Evolutionary conservation across 371 early-diverging fungal species (phyloP).

Genomic region (Catenaria anguillulae): DNA sequence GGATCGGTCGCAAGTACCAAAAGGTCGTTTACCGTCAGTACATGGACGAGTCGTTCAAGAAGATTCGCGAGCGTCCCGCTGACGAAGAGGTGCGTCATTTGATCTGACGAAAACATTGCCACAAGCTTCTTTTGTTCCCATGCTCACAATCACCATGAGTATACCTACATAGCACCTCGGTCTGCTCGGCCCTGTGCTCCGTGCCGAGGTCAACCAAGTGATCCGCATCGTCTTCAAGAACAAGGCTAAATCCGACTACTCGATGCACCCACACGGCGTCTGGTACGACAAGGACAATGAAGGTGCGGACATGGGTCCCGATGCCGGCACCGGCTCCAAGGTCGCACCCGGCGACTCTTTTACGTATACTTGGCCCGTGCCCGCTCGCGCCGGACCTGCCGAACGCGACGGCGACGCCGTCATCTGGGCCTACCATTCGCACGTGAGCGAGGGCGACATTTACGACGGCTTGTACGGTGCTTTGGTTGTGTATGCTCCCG

Average conservation of each 20-base stretch:
- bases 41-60: conserved; percentile 21
- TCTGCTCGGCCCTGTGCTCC: conserved; percentile 29
- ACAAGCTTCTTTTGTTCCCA: no score
- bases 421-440: conserved; percentile 30
- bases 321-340: conserved; percentile 6
- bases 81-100: background rate
- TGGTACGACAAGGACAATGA: conserved; percentile 7
- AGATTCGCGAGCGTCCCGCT: conserved; percentile 20
- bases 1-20: conserved; percentile 26
- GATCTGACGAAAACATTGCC: no score
- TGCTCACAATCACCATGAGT: no score
- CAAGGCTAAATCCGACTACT: conserved; percentile 23
- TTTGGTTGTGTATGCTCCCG: conserved; percentile 27
- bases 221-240: conserved; percentile 27
- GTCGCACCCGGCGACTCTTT: conserved; percentile 22
- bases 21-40: conserved; percentile 30
- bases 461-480: conserved; percentile 31
- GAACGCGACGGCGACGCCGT: conserved; percentile 19
- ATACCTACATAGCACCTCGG: conserved; percentile 16
- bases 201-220: conserved; percentile 35
- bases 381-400: conserved; percentile 11
- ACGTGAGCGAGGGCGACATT: conserved; percentile 21
- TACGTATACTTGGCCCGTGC: conserved; percentile 33
- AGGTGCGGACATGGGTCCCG: conserved; percentile 10
- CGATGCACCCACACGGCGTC: conserved; percentile 28